Evolutionary conservation across 2,329 filamentous ascomycete genomes (phyloP).

Genomic region (Aspergillus ruber): DNA sequence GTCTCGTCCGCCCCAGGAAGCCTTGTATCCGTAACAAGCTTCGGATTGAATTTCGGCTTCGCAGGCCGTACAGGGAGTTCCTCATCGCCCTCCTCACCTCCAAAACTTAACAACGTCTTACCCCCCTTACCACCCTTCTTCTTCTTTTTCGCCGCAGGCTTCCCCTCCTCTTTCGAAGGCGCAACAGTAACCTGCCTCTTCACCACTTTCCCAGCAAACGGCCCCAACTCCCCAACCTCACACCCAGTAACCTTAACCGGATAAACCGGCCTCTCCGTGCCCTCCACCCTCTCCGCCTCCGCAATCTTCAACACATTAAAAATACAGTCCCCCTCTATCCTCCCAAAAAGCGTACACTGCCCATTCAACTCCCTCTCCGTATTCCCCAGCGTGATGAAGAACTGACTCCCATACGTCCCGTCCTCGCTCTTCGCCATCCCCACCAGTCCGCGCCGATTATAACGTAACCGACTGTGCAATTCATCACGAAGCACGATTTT

Average conservation of each 20-base stretch:
- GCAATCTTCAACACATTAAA: slow-evolving; percentile 94
- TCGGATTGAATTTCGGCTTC: slow-evolving; percentile 46
- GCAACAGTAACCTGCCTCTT: slow-evolving; percentile 34
- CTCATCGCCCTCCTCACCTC: slow-evolving; percentile 36
- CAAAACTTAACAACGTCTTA: slow-evolving; percentile 44
- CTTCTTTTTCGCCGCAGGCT: slow-evolving; percentile 33
- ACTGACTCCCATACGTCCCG: slow-evolving; percentile 88
- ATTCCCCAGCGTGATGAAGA: slow-evolving; percentile 83
- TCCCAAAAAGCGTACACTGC: slow-evolving; percentile 89
- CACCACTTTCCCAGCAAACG: slow-evolving; percentile 39
- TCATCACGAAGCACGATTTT: slow-evolving; percentile 75
- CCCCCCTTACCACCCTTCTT: slow-evolving; percentile 37
- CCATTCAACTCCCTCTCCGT: slow-evolving; percentile 78
- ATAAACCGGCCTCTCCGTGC: slow-evolving; percentile 77
- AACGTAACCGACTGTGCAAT: slow-evolving; percentile 85
- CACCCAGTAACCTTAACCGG: slow-evolving; percentile 62
- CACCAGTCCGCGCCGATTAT: slow-evolving; percentile 80
- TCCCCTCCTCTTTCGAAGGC: slow-evolving; percentile 17
- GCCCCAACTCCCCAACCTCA: slow-evolving; percentile 41
- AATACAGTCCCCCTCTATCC: slow-evolving; percentile 87
- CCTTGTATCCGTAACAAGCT: slow-evolving; percentile 33
- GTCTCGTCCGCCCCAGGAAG: slow-evolving; percentile 4
- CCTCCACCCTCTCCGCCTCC: slow-evolving; percentile 73
- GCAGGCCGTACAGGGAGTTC: slow-evolving; percentile 30
- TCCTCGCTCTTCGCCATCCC: slow-evolving; percentile 80